Evolutionary conservation across 1,284 basidiomycete genomes (phyloP), one percentile per base, ranked within the genome.

Genomic region (Rhodotorula sp.): DNA sequence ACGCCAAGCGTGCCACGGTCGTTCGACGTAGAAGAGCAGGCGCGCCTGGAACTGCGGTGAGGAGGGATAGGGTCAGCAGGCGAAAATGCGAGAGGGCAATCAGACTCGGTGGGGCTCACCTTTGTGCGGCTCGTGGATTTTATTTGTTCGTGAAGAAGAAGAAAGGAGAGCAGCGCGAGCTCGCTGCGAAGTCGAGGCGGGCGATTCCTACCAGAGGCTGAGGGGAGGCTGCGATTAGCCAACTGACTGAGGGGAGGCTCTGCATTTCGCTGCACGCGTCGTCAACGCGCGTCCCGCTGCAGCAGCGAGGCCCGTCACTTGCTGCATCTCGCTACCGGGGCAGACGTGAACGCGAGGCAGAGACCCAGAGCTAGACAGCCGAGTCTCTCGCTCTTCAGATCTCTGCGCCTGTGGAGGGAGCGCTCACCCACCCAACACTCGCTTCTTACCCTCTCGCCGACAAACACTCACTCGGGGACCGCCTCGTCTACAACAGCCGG

Each of bases 1-100:
- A 72, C 71, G 71, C 64, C 71, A 67, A 59, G 52, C 60, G 46
- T 51, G 56, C 47, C 62, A 69, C 62, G 62, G 65, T 71, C 64
- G 46, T 64, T 54, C 52, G 18, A 47, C n/a, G 63, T 62, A 67
- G 57, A 54, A 64, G 65, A 63, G 46, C 64, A 54, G 39, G 43
- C 58, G 54, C 54, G 54, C 54, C 54, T 56, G 54, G 54, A 56
- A 56, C 54, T 56, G 54, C 54, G 54, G 39, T 43, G 39, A 43
- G 39, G 39, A 43, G 10, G 52, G 10, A n/a, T n/a, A n/a, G n/a
- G 21, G 52, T 54, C 23, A 54, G 23, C 21, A n/a, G 14, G n/a
- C 14, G 23, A 54, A 7, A 7, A 29, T 15, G 23, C 7, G 21
- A 16, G 52, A n/a, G n/a, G 52, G n/a, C 21, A 23, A 52, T 23